Evolutionary conservation across 1,284 basidiomycete genomes (phyloP), one percentile per base, ranked within the genome.

Genomic region (Cryptococcus jaspeensis): DNA sequence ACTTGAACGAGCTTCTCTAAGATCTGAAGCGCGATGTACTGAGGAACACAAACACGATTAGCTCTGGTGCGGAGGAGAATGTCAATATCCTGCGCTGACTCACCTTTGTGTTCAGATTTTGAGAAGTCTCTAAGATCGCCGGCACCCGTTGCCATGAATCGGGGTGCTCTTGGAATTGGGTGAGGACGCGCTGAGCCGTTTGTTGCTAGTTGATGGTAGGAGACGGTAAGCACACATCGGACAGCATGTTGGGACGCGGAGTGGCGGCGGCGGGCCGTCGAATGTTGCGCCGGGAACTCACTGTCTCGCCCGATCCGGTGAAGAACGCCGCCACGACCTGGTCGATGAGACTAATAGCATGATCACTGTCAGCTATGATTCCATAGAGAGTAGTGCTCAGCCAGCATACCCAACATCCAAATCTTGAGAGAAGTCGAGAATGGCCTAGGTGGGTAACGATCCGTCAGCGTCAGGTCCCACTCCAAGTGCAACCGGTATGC

Each of bases 81-180:
- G 28, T 32, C 28, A 9, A 32, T 9, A 32, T 32, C 28, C 5
- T 32, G 5, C 28, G 28, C 28, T 13, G 44, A 65, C 81, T 50
- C 48, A 91, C 93, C 84, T 99, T 99, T 43, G 94, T 87, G 77
- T 98, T 95, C 39, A 88, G 85, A 74, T 88, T 92, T 22, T 82
- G 81, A 11, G 92, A 90, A 58, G 83, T 83, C 74, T 98, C 92
- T 55, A 99, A 82, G 67, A 99, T 90, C 61, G 89, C 88, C 36
- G 96, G 96, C 1, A 99, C 96, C 72, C 92, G 85, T 64, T 95
- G 94, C 96, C 96, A 99, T 46, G 93, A 87, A 60, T 99, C 96
- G n/a, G 92, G 90, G 77, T 92, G 84, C 65, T 99, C 96, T 78
- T 99, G 93, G 73, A 99, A 91, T 76, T 96, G 93, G 11, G 93